Evolutionary conservation across 2,329 filamentous ascomycete genomes (phyloP).

Genomic region (Cryphonectria carpinicola): DNA sequence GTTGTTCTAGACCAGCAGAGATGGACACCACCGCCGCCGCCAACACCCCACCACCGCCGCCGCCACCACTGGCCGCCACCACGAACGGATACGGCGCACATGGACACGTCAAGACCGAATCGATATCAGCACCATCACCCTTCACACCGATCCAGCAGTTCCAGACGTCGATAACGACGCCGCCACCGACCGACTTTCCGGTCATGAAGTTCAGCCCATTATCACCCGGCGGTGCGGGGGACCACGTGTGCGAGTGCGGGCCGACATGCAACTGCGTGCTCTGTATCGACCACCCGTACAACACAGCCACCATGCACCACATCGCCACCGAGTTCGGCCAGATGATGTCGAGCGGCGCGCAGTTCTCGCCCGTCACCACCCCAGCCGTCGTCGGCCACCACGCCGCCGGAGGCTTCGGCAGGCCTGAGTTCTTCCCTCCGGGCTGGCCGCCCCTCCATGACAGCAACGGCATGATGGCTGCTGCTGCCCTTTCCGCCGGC

Average conservation of each 20-base stretch:
- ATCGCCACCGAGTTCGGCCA: constrained; percentile 29
- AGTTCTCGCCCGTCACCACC: constrained; percentile 5
- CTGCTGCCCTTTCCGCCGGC: constrained; percentile 7
- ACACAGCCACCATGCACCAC: constrained; percentile 59
- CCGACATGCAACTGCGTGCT: constrained; percentile 69
- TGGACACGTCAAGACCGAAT: constrained; percentile 32
- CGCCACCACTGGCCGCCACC: not conserved
- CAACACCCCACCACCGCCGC: constrained; percentile 22
- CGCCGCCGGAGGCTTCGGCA: constrained; percentile 30
- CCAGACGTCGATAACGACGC: constrained; percentile 32
- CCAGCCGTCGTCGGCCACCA: no score
- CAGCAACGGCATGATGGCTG: constrained; percentile 25
- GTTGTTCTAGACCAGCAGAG: constrained; percentile 50
- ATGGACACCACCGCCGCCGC: constrained; percentile 28
- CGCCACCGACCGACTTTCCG: constrained; percentile 39
- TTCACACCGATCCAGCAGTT: constrained; percentile 38
- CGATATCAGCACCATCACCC: constrained; percentile 30
- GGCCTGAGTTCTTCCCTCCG: constrained; percentile 17
- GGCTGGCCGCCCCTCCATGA: constrained; percentile 19
- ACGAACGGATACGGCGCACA: constrained; percentile 16
- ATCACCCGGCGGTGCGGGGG: constrained; percentile 13
- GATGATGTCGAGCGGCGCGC: constrained; percentile 40
- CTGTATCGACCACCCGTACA: constrained; percentile 70
- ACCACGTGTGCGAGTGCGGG: constrained; percentile 64
- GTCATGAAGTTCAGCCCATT: constrained; percentile 43